Evolutionary conservation across 768 basidiomycete genomes (phyloP), one percentile per base, ranked within the genome.

Genomic region (Boletellus ananas): DNA sequence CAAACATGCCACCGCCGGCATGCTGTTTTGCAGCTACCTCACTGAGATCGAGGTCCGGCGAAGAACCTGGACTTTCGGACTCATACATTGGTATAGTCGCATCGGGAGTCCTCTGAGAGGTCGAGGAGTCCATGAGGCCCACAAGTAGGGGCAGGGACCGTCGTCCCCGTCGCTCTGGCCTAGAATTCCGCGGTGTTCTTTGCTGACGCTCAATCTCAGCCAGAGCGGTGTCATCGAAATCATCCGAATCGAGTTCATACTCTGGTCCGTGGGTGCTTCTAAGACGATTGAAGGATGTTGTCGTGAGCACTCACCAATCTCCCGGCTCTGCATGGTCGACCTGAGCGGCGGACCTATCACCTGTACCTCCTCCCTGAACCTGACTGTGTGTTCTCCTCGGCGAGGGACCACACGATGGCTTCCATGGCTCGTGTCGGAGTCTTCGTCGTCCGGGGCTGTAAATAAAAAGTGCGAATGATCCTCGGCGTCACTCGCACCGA

Each of bases 171-270:
- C 68, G 69, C 33, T 73, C 65, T n/a, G 63, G 43, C 46, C 64
- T 60, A 58, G 59, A 55, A 48, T 66, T 58, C 17, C 52, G 54
- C 14, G 46, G 37, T 8, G 36, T 50, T 29, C 52, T 57, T 34
- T 54, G 67, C 27, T 64, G 59, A 34, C 51, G 66, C 38, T 55
- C 67, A 35, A 69, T 61, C 35, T 70, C 66, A 3, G 58, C 58
- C 35, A 68, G 56, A 27, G 66, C 36, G 0, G 70, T 53, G 58
- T 84, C 84, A 47, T 90, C 89, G 12, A 93, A 68, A 18, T 90
- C 90, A 65, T 94, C 91, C 0, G 81, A 74, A 61, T 94, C 92
- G 17, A 89, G 78, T 12, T 94, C 93, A 66, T 76, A 95, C 62
- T 89, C 91, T 94, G 58, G 6, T n/a, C 35, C 38, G 43, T 27